phyloP scores from a whole-genome alignment of 768 basidiomycete genomes.

The Lactifluus hygrophoroides region DNA sequence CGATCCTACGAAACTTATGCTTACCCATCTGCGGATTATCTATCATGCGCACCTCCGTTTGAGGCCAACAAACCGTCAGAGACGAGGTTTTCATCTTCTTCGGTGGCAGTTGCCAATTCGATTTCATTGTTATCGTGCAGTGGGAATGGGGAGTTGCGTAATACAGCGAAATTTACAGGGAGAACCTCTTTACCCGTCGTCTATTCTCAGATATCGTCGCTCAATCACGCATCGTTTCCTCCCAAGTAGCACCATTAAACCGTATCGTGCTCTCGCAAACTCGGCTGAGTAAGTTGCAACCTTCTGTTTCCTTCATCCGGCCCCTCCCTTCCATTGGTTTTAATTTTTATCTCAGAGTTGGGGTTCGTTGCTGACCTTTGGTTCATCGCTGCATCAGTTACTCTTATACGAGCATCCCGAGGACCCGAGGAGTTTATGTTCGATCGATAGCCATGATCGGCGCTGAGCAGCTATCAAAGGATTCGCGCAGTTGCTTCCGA shows the following conservation, averaged over 20 bases:
- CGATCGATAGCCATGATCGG: slow-evolving; percentile 35
- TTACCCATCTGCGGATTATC: slow-evolving; percentile 30
- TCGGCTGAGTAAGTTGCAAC: slow-evolving; percentile 30
- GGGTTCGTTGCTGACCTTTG: slow-evolving; percentile 29
- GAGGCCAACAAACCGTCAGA: slow-evolving; percentile 20
- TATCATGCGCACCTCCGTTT: slow-evolving; percentile 28
- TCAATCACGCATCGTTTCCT: slow-evolving; percentile 34
- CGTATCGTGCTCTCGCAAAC: slow-evolving; percentile 32
- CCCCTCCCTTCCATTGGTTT: background rate
- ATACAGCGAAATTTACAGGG: background rate
- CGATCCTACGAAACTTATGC: slow-evolving; percentile 25
- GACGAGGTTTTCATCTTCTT: slow-evolving; percentile 25
- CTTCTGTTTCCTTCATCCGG: background rate
- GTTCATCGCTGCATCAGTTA: slow-evolving; percentile 36
- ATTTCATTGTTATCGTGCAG: slow-evolving; percentile 35
- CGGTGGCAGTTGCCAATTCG: slow-evolving; percentile 39
- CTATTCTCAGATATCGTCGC: slow-evolving; percentile 34
- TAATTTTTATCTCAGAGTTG: slow-evolving; percentile 25
- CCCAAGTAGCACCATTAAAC: slow-evolving; percentile 25
- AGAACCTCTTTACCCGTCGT: slow-evolving; percentile 15
- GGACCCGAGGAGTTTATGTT: slow-evolving; percentile 32
- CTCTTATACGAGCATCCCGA: slow-evolving; percentile 35
- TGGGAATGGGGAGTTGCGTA: too few species aligned
- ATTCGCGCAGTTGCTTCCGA: slow-evolving; percentile 38
- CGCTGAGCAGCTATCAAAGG: slow-evolving; percentile 38